Evolutionary conservation across 2,329 filamentous ascomycete species (phyloP).

Genomic region (Trichoderma brevicompactum): DNA sequence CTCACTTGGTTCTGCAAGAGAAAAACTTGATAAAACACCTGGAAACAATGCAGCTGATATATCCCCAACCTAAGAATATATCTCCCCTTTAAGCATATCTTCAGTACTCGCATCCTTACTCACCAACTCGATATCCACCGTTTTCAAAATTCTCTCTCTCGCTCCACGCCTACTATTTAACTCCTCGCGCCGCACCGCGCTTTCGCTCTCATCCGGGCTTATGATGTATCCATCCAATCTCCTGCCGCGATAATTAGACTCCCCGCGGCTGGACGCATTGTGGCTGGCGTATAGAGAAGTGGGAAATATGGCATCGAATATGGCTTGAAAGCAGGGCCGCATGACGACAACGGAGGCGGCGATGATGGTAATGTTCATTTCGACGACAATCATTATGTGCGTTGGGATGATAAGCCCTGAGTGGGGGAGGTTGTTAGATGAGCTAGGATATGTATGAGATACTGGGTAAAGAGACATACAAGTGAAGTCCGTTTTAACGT

Average conservation of each 20-base stretch:
- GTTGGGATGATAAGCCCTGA: conserved; percentile 11
- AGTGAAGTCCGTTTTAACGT: conserved; percentile 2
- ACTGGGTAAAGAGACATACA: not conserved
- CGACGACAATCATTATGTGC: conserved; percentile 7
- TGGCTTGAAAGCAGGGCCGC: not conserved
- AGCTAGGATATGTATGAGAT: not conserved
- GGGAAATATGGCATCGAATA: not conserved
- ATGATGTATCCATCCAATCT: not conserved
- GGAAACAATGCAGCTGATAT: not conserved
- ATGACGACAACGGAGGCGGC: conserved; percentile 8
- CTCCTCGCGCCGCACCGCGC: not conserved
- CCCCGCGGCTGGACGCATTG: not conserved
- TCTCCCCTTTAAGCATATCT: not conserved
- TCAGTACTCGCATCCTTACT: conserved; percentile 1
- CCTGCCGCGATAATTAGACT: not conserved
- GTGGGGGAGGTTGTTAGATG: not conserved
- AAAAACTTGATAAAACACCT: not conserved
- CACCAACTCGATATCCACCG: not conserved
- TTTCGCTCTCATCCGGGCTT: not conserved
- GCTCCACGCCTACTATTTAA: not conserved
- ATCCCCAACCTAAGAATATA: not conserved
- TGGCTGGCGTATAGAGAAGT: not conserved
- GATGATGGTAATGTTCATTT: conserved; percentile 4
- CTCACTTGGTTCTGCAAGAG: not conserved
- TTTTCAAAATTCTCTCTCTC: not conserved